These are phyloP conservation scores for Ustilago lituana DNA, from an alignment of 1,284 basidiomycete genomes.

Conservation along the genomic window DNA sequence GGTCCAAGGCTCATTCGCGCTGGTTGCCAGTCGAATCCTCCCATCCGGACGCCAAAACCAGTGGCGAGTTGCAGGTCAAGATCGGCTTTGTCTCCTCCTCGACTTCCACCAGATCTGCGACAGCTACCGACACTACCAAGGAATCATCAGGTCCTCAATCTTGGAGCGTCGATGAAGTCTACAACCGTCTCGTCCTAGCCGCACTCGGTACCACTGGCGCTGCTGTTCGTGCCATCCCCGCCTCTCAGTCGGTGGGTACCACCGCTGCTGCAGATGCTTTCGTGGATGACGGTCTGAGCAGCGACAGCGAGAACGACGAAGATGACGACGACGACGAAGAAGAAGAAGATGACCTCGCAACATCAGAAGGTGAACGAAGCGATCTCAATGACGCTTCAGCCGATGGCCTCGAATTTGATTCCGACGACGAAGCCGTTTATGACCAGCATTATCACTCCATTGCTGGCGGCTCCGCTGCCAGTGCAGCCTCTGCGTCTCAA, in stretches of 20 bases:
- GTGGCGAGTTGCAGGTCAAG: conserved; percentile 55
- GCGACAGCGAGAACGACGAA: conserved; percentile 42
- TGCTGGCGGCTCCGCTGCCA: conserved; percentile 12
- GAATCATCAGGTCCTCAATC: conserved; percentile 10
- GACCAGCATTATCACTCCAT: conserved; percentile 43
- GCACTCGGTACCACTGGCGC: conserved; percentile 31
- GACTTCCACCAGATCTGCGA: no score
- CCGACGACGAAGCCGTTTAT: conserved; percentile 37
- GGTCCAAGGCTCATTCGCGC: conserved; percentile 38
- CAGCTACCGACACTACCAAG: neutral
- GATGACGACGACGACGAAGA: conserved; percentile 31
- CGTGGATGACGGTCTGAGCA: conserved; percentile 54
- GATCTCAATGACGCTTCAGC: conserved; percentile 18
- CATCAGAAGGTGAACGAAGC: conserved; percentile 32
- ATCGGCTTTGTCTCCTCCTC: conserved; percentile 49
- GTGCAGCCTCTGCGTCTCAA: neutral
- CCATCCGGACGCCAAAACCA: conserved; percentile 38
- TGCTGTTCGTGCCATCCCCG: conserved; percentile 55
- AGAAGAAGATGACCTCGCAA: conserved; percentile 14
- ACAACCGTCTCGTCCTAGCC: conserved; percentile 46
- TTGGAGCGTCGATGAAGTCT: conserved; percentile 40
- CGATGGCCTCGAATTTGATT: conserved; percentile 19
- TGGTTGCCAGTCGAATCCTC: conserved; percentile 56
- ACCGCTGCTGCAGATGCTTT: conserved; percentile 52
- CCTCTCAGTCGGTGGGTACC: conserved; percentile 57